Percentiles rank a stretch among this genome's conserved stretches.
Conservation (phyloP, 768 basidiomycete species). For the Termitomyces sp. region DNA sequence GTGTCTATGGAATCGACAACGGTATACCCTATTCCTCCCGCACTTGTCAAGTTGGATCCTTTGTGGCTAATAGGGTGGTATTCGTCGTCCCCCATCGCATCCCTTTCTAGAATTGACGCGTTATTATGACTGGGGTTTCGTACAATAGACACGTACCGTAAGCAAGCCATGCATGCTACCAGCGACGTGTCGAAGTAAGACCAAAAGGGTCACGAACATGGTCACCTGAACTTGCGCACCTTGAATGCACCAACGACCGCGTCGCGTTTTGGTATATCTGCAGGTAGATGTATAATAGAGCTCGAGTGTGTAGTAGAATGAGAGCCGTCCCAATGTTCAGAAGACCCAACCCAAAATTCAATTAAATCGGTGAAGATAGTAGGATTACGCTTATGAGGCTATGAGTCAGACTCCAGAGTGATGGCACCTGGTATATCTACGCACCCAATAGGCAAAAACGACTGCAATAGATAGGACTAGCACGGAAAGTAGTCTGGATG, state of each 20-base stretch:
- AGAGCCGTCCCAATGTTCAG: conserved; percentile 31
- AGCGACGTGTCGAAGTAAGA: conserved; percentile 8
- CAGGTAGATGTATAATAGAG: conserved; percentile 24
- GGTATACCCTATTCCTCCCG: conserved; percentile 85
- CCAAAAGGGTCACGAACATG: background rate
- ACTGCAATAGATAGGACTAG: conserved; percentile 7
- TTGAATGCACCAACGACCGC: conserved; percentile 79
- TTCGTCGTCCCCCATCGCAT: conserved; percentile 92
- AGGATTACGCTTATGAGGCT: conserved; percentile 8
- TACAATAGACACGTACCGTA: conserved; percentile 53
- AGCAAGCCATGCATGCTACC: conserved; percentile 79
- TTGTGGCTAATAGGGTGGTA: conserved; percentile 78
- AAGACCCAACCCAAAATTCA: conserved; percentile 37
- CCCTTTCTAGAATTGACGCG: conserved; percentile 50
- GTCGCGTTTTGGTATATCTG: conserved; percentile 61
- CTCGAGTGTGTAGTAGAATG: conserved; percentile 15
- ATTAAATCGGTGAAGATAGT: conserved; percentile 21
- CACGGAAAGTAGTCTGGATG: conserved; percentile 2
- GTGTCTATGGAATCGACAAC: conserved; percentile 88
- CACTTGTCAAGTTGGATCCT: conserved; percentile 75
- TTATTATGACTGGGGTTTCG: conserved; percentile 2
- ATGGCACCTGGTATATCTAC: background rate
- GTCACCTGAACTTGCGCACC: conserved; percentile 35
- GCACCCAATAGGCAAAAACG: conserved; percentile 10
- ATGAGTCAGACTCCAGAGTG: background rate